Conservation (phyloP, 495 filamentous ascomycete species). For the Podospora conica region DNA sequence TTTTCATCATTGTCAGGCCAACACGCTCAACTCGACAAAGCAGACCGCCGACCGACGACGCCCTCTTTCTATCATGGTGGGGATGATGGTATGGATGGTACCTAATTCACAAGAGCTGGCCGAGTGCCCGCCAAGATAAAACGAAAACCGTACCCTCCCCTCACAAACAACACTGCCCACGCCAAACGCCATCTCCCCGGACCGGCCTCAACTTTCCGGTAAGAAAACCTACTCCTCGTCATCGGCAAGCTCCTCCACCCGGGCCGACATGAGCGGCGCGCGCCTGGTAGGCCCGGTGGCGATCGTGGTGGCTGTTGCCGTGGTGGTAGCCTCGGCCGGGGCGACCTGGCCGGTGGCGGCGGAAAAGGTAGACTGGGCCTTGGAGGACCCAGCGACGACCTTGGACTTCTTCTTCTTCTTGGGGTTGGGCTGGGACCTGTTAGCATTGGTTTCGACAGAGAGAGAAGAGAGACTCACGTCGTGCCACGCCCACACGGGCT, state of each 20-base stretch:
- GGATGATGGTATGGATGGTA: neutral
- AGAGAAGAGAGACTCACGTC: conserved; percentile 55
- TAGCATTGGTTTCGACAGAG: neutral
- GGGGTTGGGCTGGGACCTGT: conserved; percentile 18
- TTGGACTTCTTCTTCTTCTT: conserved; percentile 63
- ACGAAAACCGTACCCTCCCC: neutral
- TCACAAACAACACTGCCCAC: neutral
- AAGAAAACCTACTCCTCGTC: conserved; percentile 35
- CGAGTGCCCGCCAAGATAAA: neutral
- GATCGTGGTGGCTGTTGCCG: conserved; percentile 47
- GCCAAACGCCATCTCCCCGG: neutral
- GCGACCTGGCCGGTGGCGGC: conserved; percentile 46
- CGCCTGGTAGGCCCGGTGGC: conserved; percentile 37
- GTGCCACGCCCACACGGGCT: conserved; percentile 96
- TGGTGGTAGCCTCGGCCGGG: conserved; percentile 54
- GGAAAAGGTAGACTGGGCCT: conserved; percentile 37
- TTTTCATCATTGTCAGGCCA: no score
- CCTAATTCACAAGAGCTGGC: neutral
- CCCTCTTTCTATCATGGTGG: neutral
- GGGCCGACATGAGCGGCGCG: conserved; percentile 47
- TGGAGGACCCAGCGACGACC: conserved; percentile 33
- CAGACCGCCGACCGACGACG: neutral
- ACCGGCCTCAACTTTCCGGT: neutral
- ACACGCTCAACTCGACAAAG: neutral
- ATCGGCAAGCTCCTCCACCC: conserved; percentile 63